Evolutionary conservation across 768 basidiomycete species (phyloP).

Genomic region (Jaapia argillacea): DNA sequence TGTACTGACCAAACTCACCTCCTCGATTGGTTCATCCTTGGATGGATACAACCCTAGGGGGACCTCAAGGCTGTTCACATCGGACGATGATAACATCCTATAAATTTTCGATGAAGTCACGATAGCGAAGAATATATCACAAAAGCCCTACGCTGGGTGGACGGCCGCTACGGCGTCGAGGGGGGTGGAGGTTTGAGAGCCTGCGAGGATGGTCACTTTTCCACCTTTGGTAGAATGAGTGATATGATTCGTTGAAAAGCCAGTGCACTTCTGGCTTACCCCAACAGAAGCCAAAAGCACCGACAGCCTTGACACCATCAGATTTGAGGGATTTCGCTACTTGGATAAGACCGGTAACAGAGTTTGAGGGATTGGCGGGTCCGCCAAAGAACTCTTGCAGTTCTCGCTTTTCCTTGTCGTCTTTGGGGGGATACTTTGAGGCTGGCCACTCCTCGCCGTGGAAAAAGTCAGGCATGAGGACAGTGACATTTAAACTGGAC

Average conservation of each 20-base stretch:
- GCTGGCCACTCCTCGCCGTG: conserved; percentile 37
- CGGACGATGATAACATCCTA: conserved; percentile 41
- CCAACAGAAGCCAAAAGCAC: conserved; percentile 51
- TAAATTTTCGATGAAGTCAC: too few species aligned
- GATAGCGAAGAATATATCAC: too few species aligned
- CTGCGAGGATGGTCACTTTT: conserved; percentile 36
- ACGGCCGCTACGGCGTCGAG: conserved; percentile 39
- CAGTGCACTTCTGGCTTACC: conserved; percentile 16
- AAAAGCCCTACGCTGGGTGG: conserved; percentile 48
- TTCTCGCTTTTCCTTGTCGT: conserved; percentile 38
- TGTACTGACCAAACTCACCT: conserved; percentile 25
- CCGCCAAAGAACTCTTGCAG: conserved; percentile 51
- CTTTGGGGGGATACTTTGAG: conserved; percentile 43
- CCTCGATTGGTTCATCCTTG: conserved; percentile 44
- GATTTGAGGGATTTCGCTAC: conserved; percentile 33
- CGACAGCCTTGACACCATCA: conserved; percentile 33
- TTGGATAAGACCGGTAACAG: conserved; percentile 28
- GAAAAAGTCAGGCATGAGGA: conserved; percentile 64
- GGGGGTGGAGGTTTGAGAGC: conserved; percentile 26
- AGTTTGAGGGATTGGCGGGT: conserved; percentile 31
- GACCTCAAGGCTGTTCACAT: conserved; percentile 38
- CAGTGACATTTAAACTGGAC: conserved; percentile 35
- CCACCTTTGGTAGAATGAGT: conserved; percentile 24
- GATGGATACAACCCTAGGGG: conserved; percentile 50
- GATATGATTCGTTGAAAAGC: too few species aligned